Evolutionary conservation across 1,284 basidiomycete species (phyloP).

Genomic region (Cutaneotrichosporon sp.): DNA sequence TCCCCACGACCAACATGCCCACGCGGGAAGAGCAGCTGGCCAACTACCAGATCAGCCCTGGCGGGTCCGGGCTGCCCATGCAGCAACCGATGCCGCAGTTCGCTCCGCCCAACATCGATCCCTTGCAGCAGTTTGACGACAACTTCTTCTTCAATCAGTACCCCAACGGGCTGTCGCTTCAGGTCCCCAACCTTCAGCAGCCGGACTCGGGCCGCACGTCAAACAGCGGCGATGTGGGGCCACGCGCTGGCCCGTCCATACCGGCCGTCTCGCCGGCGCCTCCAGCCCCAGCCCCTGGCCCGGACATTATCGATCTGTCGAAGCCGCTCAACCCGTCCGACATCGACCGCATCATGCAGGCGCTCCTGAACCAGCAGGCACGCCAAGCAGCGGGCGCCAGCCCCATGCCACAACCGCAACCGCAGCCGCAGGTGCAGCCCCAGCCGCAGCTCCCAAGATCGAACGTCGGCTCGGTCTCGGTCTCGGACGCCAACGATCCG

Average conservation of each 20-base stretch:
- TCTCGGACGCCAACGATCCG: no score
- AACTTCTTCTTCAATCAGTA: constrained; percentile 7
- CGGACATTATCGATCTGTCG: constrained; percentile 47
- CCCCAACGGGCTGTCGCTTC: background rate
- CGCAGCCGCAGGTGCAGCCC: background rate
- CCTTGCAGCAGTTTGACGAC: constrained; percentile 5
- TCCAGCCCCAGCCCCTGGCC: constrained; percentile 14
- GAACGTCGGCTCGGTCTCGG: background rate
- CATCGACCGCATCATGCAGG: constrained; percentile 44
- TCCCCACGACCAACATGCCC: background rate
- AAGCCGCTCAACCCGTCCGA: constrained; percentile 48
- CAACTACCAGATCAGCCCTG: constrained; percentile 5
- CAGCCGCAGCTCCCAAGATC: constrained; percentile 3
- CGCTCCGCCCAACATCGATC: background rate
- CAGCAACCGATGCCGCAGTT: constrained; percentile 1
- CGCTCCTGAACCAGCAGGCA: constrained; percentile 38
- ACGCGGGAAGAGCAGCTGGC: constrained; percentile 5
- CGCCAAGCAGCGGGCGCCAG: constrained; percentile 7
- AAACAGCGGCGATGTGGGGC: background rate
- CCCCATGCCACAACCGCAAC: background rate
- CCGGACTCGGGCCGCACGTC: background rate
- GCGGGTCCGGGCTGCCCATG: background rate
- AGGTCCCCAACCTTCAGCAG: background rate
- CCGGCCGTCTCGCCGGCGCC: background rate
- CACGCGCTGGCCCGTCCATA: background rate